These are phyloP conservation scores for Yarrowia sp. DNA, from an alignment of 805 yeast species.

Conservation along the genomic window DNA sequence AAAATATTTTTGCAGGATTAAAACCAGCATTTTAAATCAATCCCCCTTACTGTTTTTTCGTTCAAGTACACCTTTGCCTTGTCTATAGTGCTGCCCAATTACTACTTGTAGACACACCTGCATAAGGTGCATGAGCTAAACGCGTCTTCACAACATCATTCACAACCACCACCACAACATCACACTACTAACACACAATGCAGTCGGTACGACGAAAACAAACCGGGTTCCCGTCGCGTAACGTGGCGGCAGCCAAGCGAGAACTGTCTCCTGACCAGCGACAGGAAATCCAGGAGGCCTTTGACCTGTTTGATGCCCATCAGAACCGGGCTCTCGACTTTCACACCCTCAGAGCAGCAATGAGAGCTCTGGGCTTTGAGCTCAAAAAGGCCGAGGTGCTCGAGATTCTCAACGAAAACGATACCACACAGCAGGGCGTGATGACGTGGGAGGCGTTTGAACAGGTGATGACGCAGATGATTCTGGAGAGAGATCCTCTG, in stretches of 20 bases:
- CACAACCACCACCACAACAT: neutral
- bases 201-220: slow-evolving; percentile 23
- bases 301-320: slow-evolving; percentile 86
- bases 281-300: slow-evolving; percentile 90
- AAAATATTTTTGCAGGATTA: no score
- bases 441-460: slow-evolving; percentile 81
- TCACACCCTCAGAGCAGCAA: slow-evolving; percentile 73
- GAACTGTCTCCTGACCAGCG: slow-evolving; percentile 83
- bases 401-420: slow-evolving; percentile 75
- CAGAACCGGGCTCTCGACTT: slow-evolving; percentile 86
- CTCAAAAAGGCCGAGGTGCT: slow-evolving; percentile 74
- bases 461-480: slow-evolving; percentile 72
- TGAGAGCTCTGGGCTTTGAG: slow-evolving; percentile 92
- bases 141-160: slow-evolving; percentile 7
- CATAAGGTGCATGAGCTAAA: neutral
- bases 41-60: no score
- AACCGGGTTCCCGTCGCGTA: neutral
- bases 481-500: slow-evolving; percentile 84
- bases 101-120: no score
- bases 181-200: neutral
- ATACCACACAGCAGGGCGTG: slow-evolving; percentile 61
- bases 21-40: no score
- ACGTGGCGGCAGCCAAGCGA: slow-evolving; percentile 23
- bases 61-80: no score
- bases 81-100: no score